Evolutionary conservation across 2,329 filamentous ascomycete species (phyloP).

Genomic region (Hypoxylon sp.): DNA sequence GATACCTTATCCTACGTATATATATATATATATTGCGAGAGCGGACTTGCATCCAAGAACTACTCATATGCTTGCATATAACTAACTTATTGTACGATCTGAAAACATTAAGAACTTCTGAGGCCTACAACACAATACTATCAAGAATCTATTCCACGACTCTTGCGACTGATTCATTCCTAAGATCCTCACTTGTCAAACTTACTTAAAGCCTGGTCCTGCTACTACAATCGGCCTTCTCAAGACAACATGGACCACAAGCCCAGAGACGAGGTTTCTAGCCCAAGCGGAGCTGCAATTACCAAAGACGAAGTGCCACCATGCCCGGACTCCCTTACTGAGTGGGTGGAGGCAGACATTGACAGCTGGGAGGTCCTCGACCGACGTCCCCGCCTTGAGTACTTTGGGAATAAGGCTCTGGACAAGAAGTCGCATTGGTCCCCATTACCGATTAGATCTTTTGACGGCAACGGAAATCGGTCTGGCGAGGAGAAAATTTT

Average conservation of each 20-base stretch:
- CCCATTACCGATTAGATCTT: not conserved
- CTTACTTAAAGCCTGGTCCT: not conserved
- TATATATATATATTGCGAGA: not conserved
- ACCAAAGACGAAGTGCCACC: not conserved
- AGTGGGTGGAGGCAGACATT: not conserved
- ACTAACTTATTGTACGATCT: not conserved
- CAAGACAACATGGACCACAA: not conserved
- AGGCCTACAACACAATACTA: not conserved
- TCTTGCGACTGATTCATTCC: not conserved
- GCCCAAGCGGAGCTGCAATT: not conserved
- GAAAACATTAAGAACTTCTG: not conserved
- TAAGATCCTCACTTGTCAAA: not conserved
- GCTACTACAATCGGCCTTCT: not conserved
- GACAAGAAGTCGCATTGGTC: not conserved
- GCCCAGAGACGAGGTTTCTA: too few species aligned
- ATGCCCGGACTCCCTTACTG: not conserved
- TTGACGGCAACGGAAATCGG: not conserved
- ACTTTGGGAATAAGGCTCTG: not conserved
- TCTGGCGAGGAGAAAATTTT: not conserved
- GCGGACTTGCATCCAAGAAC: not conserved
- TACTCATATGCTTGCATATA: not conserved
- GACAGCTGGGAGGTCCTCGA: constrained; percentile 13
- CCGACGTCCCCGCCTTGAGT: not conserved
- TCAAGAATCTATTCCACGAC: not conserved
- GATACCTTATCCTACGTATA: not conserved